Evolutionary conservation across 2,329 filamentous ascomycete species (phyloP).

Genomic region (Trichoderma simmonsii): DNA sequence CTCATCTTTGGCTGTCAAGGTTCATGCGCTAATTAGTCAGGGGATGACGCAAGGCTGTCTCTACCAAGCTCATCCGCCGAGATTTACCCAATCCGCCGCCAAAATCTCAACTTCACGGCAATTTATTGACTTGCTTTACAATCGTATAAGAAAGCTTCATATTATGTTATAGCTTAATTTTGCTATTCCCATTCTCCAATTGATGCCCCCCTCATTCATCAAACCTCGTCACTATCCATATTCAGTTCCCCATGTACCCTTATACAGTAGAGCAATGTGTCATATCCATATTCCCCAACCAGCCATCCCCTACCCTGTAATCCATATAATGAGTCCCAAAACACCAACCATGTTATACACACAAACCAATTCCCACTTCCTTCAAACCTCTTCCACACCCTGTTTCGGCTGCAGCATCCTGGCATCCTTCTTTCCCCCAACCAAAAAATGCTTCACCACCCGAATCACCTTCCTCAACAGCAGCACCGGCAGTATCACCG

Average conservation of each 20-base stretch:
- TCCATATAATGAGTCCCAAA: not conserved
- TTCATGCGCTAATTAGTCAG: not conserved
- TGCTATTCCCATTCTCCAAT: not conserved
- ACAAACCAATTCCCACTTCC: not conserved
- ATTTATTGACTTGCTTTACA: not conserved
- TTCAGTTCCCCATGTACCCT: not conserved
- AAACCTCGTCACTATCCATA: not conserved
- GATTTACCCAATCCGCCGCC: not conserved
- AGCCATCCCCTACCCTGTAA: not conserved
- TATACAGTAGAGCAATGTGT: not conserved
- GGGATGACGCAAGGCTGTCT: not conserved
- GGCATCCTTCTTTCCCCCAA: not conserved
- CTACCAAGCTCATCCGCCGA: not conserved
- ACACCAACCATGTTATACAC: not conserved
- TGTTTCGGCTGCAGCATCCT: not conserved
- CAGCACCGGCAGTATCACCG: slow-evolving; percentile 64
- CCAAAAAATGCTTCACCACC: not conserved
- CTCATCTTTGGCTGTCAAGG: not conserved
- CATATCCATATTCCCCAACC: not conserved
- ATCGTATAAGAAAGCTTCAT: not conserved
- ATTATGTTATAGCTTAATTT: not conserved
- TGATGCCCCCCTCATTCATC: not conserved
- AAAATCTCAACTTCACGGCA: not conserved
- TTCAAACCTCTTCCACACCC: not conserved
- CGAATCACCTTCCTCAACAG: not conserved